Evolutionary conservation across 2,329 filamentous ascomycete genomes (phyloP).

Genomic region (Acarospora socialis): DNA sequence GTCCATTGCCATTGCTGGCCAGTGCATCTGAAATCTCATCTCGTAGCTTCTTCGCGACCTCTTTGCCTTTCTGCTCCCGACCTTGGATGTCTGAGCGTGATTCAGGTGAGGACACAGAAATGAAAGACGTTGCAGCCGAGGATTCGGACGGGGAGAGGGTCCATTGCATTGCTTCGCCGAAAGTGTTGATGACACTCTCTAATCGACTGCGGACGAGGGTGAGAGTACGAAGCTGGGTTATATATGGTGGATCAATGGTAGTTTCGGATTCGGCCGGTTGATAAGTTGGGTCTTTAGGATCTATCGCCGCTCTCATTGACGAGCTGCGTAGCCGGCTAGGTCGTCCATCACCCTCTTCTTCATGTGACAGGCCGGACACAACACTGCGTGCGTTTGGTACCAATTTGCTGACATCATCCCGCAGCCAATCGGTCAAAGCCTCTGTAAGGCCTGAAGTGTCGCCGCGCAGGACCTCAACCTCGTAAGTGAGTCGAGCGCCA

Average conservation of each 20-base stretch:
- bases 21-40: conserved; percentile 60
- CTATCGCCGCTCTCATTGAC: too few species aligned
- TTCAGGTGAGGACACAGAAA: conserved; percentile 80
- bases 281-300: too few species aligned
- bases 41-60: conserved; percentile 55
- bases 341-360: conserved; percentile 8
- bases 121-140: conserved; percentile 52
- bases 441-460: conserved; percentile 73
- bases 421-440: conserved; percentile 53
- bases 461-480: conserved; percentile 84
- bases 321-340: too few species aligned
- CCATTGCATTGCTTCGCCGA: conserved; percentile 93
- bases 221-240: conserved; percentile 67
- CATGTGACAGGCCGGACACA: conserved; percentile 3
- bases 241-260: conserved; percentile 44
- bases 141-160: conserved; percentile 71
- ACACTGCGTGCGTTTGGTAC: conserved; percentile 36
- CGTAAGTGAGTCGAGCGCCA: conserved; percentile 77
- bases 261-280: neutral
- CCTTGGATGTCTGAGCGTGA: conserved; percentile 50
- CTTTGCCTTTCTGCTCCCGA: conserved; percentile 75
- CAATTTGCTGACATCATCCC: conserved; percentile 59
- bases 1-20: conserved; percentile 38
- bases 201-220: conserved; percentile 71
- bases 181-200: conserved; percentile 77